These are phyloP conservation scores for Aspergillus oerlinghausenensis DNA, from an alignment of 2,329 filamentous ascomycete species.

Conservation along the genomic window DNA sequence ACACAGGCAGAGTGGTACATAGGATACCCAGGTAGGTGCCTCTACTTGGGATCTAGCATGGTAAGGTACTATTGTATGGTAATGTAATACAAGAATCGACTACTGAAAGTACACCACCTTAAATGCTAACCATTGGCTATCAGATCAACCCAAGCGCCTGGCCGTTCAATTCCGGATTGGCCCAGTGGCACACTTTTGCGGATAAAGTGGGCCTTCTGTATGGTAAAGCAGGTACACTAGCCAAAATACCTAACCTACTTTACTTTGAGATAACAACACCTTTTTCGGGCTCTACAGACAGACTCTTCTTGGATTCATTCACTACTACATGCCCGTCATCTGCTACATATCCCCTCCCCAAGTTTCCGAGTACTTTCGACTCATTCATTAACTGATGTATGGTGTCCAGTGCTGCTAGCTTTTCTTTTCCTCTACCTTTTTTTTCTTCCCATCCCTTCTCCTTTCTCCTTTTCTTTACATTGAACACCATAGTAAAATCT, in stretches of 20 bases:
- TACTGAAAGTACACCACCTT: background rate
- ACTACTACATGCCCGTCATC: background rate
- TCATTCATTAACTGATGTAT: background rate
- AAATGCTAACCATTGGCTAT: background rate
- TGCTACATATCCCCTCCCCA: background rate
- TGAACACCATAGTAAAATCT: background rate
- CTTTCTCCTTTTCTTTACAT: conserved; percentile 9
- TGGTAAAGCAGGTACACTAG: background rate
- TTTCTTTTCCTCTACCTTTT: conserved; percentile 10
- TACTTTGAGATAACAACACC: background rate
- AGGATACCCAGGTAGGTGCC: background rate
- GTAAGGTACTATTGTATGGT: background rate
- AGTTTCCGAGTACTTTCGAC: background rate
- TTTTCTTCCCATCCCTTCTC: conserved; percentile 3
- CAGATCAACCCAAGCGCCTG: background rate
- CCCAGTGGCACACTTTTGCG: background rate
- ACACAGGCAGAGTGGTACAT: background rate
- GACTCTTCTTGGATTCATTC: background rate
- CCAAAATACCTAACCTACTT: background rate
- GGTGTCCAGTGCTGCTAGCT: conserved; percentile 1
- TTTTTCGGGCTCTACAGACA: background rate
- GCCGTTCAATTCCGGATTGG: background rate
- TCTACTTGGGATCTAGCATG: background rate
- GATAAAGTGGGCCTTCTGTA: background rate
- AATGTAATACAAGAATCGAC: background rate